Conservation (phyloP, 2,329 filamentous ascomycete genomes). For the Phialocephala subalpina region DNA sequence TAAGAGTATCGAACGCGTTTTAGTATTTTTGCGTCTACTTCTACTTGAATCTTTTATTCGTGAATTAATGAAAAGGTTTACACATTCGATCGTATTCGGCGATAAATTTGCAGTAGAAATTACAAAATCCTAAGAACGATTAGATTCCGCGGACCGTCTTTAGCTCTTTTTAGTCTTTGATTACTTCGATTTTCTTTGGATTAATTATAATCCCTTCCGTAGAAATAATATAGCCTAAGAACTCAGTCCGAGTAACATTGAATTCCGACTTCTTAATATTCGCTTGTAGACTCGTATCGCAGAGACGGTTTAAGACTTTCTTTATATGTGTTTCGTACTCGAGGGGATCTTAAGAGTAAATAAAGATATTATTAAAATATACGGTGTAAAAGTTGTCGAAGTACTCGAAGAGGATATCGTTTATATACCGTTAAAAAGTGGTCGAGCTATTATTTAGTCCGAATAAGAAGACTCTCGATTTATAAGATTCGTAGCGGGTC, state of each 20-base stretch:
- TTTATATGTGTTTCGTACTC: no score
- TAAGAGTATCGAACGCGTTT: not conserved
- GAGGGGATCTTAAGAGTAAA: no score
- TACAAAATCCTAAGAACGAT: slow-evolving; percentile 23
- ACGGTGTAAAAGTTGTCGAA: no score
- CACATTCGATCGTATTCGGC: slow-evolving; percentile 14
- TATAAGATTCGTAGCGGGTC: no score
- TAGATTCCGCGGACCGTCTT: not conserved
- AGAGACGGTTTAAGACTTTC: no score
- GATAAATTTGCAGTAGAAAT: slow-evolving; percentile 29
- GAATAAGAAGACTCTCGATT: no score
- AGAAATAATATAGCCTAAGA: slow-evolving; percentile 22
- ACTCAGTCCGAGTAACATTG: slow-evolving; percentile 9
- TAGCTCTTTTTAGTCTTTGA: not conserved
- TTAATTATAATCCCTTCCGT: slow-evolving; percentile 16
- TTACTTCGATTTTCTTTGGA: slow-evolving; percentile 16
- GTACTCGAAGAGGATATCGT: no score
- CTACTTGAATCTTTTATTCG: not conserved
- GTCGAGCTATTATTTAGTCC: no score
- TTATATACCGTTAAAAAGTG: no score
- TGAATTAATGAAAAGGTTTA: not conserved
- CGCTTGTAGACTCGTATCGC: slow-evolving; percentile 10
- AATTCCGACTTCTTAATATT: slow-evolving; percentile 23
- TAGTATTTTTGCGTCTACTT: not conserved
- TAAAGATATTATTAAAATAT: no score